These are phyloP conservation scores for Pseudozyma pruni DNA, from an alignment of 1,284 basidiomycete genomes.

Conservation along the genomic window DNA sequence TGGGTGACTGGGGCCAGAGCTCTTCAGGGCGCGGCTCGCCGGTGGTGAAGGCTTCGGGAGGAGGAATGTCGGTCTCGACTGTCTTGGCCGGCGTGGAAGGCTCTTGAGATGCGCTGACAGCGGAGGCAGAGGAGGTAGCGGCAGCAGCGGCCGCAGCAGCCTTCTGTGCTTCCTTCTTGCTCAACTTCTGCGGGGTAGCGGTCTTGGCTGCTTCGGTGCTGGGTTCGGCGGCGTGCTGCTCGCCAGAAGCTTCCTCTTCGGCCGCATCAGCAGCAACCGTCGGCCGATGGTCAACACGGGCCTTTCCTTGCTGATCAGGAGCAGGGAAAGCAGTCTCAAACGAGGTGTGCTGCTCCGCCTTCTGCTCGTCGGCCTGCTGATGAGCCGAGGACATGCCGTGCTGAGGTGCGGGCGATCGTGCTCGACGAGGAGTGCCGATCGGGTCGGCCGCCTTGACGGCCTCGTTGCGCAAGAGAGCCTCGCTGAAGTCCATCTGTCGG, in stretches of 20 bases:
- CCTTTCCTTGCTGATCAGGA: conserved; percentile 9
- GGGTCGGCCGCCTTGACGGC: conserved; percentile 37
- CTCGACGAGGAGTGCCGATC: conserved; percentile 49
- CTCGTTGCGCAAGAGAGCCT: conserved; percentile 32
- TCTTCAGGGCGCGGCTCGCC: conserved; percentile 53
- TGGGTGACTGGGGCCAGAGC: conserved; percentile 59
- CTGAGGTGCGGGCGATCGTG: conserved; percentile 43
- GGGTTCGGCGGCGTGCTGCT: neutral
- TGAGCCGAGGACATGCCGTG: conserved; percentile 7
- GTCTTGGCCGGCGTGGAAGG: conserved; percentile 10
- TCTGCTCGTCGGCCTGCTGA: conserved; percentile 21
- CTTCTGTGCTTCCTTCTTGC: conserved; percentile 34
- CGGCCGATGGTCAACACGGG: neutral
- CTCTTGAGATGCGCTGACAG: conserved; percentile 2
- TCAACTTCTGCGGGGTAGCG: conserved; percentile 20
- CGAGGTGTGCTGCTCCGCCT: conserved; percentile 32
- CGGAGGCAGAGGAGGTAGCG: conserved; percentile 5
- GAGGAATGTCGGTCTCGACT: conserved; percentile 17
- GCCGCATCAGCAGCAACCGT: conserved; percentile 2
- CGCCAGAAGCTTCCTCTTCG: conserved; percentile 2
- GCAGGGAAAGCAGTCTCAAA: conserved; percentile 46
- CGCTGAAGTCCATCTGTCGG: conserved; percentile 42
- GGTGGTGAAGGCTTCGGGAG: conserved; percentile 27
- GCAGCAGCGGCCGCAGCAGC: conserved; percentile 20
- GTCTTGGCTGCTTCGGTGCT: conserved; percentile 8